phyloP scores from a whole-genome alignment of 495 filamentous ascomycete species.

The Trichoderma virens region DNA sequence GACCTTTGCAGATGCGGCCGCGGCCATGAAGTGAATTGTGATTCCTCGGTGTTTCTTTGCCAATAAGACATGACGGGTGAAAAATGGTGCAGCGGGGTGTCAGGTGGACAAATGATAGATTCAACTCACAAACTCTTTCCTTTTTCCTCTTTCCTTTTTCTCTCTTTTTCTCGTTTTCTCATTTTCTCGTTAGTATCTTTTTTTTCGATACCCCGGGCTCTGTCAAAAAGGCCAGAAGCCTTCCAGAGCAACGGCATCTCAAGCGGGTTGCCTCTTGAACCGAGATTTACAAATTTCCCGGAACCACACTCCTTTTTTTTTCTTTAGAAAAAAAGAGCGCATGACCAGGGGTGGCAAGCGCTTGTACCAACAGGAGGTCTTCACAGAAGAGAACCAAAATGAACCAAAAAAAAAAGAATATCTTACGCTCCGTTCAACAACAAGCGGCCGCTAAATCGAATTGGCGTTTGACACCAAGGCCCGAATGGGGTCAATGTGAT shows the following conservation, averaged over 20 bases:
- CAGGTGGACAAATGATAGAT: not conserved
- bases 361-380: not conserved
- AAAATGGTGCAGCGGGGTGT: not conserved
- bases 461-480: not conserved
- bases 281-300: constrained; percentile 1
- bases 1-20: constrained; percentile 43
- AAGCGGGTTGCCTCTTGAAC: not conserved
- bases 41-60: not conserved
- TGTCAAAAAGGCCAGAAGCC: not conserved
- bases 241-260: not conserved
- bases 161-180: not conserved
- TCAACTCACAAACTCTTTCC: not conserved
- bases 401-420: not conserved
- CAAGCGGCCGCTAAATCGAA: not conserved
- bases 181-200: not conserved
- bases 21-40: constrained; percentile 14
- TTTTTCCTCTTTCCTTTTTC: not conserved
- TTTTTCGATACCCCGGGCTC: not conserved
- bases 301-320: constrained; percentile 2
- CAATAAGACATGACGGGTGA: not conserved
- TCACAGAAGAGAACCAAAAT: not conserved
- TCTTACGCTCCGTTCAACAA: not conserved
- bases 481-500: not conserved
- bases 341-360: not conserved
- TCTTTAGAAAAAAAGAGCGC: not conserved